Conservation (phyloP, 495 filamentous ascomycete species). For the Sordaria brevicollis region DNA sequence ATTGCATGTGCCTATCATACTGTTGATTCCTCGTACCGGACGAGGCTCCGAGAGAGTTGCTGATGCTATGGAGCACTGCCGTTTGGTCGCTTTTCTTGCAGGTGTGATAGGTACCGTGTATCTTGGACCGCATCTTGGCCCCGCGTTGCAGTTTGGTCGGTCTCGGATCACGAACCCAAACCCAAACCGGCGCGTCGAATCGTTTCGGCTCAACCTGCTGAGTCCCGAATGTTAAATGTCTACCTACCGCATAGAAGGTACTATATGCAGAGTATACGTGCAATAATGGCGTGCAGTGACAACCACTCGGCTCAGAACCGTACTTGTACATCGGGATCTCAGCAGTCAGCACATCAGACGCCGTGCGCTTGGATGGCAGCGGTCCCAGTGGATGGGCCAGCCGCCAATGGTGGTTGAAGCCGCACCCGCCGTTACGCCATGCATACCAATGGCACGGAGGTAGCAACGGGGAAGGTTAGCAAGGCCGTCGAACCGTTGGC, state of each 20-base stretch:
- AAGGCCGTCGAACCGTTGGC: not conserved
- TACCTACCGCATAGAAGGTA: constrained; percentile 17
- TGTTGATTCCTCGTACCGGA: not conserved
- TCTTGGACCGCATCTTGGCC: not conserved
- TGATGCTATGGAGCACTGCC: not conserved
- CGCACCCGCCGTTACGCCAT: constrained; percentile 8
- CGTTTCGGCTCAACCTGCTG: constrained; percentile 3
- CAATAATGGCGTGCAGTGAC: not conserved
- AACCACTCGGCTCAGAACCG: not conserved
- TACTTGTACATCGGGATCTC: not conserved
- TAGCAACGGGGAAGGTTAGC: not conserved
- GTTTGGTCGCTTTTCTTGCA: not conserved
- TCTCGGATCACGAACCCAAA: not conserved
- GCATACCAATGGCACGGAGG: not conserved
- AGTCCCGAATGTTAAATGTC: constrained; percentile 11
- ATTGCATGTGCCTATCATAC: not conserved
- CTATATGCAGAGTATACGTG: constrained; percentile 5
- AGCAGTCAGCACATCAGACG: not conserved
- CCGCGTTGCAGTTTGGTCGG: not conserved
- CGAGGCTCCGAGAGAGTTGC: not conserved
- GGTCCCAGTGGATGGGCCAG: not conserved
- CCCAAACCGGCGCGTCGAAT: not conserved
- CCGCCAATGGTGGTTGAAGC: not conserved
- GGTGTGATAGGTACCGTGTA: not conserved
- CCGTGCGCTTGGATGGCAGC: not conserved